Conservation (phyloP, 768 basidiomycete genomes). For the Daedaleopsis sinensis region DNA sequence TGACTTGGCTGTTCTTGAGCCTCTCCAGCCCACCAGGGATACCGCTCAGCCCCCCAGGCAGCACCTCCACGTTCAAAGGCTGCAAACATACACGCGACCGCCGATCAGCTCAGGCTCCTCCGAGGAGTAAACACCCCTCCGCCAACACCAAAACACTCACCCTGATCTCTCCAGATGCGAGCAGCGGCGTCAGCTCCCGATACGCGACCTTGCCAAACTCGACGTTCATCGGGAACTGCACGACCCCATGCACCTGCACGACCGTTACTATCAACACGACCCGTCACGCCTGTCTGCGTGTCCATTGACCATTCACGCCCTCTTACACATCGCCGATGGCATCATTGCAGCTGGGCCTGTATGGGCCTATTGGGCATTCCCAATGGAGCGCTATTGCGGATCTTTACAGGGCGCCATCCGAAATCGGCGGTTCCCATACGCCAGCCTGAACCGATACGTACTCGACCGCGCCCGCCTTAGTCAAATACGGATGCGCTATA, state of each 20-base stretch:
- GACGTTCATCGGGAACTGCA: slow-evolving; percentile 8
- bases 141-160: slow-evolving; percentile 5
- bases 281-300: slow-evolving; percentile 30
- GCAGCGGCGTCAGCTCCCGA: slow-evolving; percentile 18
- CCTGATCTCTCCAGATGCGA: slow-evolving; percentile 25
- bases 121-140: not conserved
- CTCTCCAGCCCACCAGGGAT: slow-evolving; percentile 22
- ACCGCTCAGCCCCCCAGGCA: slow-evolving; percentile 25
- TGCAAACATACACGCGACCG: not conserved
- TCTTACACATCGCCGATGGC: slow-evolving; percentile 32
- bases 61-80: slow-evolving; percentile 26
- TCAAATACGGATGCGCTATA: slow-evolving; percentile 15
- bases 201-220: slow-evolving; percentile 24
- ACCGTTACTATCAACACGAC: slow-evolving; percentile 41
- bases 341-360: slow-evolving; percentile 25
- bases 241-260: slow-evolving; percentile 42
- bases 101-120: too few relatives aligned
- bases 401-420: slow-evolving; percentile 20
- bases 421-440: slow-evolving; percentile 20
- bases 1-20: slow-evolving; percentile 18
- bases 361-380: slow-evolving; percentile 32
- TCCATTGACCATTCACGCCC: slow-evolving; percentile 34
- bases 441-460: slow-evolving; percentile 17
- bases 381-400: slow-evolving; percentile 33
- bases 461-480: slow-evolving; percentile 6